These are phyloP conservation scores for Chondrus crispus DNA, from an alignment of 23 red algal species.

Conservation along the genomic window DNA sequence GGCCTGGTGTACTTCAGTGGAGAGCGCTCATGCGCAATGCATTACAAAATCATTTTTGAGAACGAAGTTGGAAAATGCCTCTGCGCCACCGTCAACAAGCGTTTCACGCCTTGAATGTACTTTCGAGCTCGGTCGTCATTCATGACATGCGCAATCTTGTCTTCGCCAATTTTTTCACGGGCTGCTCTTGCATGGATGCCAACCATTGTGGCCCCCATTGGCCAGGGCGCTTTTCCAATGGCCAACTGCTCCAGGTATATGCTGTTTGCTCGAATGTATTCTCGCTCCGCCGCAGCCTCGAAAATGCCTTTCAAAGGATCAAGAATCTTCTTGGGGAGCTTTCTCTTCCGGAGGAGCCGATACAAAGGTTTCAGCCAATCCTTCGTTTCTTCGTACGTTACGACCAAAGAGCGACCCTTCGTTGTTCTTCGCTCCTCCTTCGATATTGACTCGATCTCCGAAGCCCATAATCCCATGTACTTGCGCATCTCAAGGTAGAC, in stretches of 20 bases:
- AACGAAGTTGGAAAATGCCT: constrained; percentile 62
- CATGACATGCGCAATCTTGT: constrained; percentile 96
- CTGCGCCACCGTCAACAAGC: constrained; percentile 67
- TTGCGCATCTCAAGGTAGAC: constrained; percentile 9
- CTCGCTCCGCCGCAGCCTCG: constrained; percentile 29
- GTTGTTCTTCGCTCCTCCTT: constrained; percentile 33
- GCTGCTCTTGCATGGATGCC: constrained; percentile 91
- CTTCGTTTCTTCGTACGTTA: constrained; percentile 58
- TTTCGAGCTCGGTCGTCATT: constrained; percentile 92
- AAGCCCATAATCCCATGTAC: constrained; percentile 34
- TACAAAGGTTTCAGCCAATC: constrained; percentile 52
- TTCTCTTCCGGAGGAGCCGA: constrained; percentile 43
- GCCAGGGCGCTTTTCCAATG: constrained; percentile 97
- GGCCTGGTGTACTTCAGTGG: too few species aligned
- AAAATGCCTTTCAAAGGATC: constrained; percentile 54
- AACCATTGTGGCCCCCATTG: constrained; percentile 88
- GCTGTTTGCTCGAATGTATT: constrained; percentile 84
- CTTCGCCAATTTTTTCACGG: constrained; percentile 93
- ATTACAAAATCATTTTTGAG: constrained; percentile 64
- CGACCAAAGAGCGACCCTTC: constrained; percentile 8
- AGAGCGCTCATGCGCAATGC: too few species aligned
- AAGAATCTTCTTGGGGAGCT: constrained; percentile 33
- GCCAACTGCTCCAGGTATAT: constrained; percentile 77
- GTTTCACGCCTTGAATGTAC: constrained; percentile 84
- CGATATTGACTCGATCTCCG: constrained; percentile 46